Evolutionary conservation across 2,329 filamentous ascomycete genomes (phyloP).

Genomic region (Neonectria neomacrospora): DNA sequence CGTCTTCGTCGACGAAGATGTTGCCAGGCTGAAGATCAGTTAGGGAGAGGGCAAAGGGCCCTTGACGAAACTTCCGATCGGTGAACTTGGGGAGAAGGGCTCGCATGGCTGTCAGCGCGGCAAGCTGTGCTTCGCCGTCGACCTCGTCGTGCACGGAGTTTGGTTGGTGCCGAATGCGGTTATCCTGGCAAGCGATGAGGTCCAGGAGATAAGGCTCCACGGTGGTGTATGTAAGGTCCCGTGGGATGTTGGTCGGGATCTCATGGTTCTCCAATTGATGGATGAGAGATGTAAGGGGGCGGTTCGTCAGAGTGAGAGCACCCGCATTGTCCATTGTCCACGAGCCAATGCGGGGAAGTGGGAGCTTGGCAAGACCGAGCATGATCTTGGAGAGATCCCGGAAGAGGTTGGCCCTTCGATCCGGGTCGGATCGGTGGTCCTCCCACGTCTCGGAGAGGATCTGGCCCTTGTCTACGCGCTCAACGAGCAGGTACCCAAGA

Average conservation of each 20-base stretch:
- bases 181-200: slow-evolving; percentile 50
- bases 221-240: slow-evolving; percentile 48
- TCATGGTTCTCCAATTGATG: slow-evolving; percentile 50
- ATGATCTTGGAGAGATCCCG: slow-evolving; percentile 43
- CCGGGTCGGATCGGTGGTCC: slow-evolving; percentile 18
- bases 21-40: slow-evolving; percentile 55
- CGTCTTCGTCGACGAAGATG: slow-evolving; percentile 50
- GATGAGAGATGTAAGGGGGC: slow-evolving; percentile 48
- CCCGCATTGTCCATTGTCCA: slow-evolving; percentile 43
- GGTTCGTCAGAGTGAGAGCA: slow-evolving; percentile 49
- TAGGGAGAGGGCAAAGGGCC: slow-evolving; percentile 49
- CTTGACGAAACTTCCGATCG: slow-evolving; percentile 35
- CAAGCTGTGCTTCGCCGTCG: slow-evolving; percentile 47
- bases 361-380: slow-evolving; percentile 43
- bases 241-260: slow-evolving; percentile 49
- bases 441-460: slow-evolving; percentile 37
- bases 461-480: slow-evolving; percentile 23
- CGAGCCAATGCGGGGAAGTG: slow-evolving; percentile 44
- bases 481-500: slow-evolving; percentile 23
- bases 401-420: slow-evolving; percentile 41
- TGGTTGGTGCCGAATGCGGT: slow-evolving; percentile 49
- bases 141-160: slow-evolving; percentile 46
- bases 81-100: slow-evolving; percentile 41
- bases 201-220: slow-evolving; percentile 47
- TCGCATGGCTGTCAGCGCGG: slow-evolving; percentile 46